Evolutionary conservation across 495 filamentous ascomycete genomes (phyloP).

Genomic region (Tuber calosporum): DNA sequence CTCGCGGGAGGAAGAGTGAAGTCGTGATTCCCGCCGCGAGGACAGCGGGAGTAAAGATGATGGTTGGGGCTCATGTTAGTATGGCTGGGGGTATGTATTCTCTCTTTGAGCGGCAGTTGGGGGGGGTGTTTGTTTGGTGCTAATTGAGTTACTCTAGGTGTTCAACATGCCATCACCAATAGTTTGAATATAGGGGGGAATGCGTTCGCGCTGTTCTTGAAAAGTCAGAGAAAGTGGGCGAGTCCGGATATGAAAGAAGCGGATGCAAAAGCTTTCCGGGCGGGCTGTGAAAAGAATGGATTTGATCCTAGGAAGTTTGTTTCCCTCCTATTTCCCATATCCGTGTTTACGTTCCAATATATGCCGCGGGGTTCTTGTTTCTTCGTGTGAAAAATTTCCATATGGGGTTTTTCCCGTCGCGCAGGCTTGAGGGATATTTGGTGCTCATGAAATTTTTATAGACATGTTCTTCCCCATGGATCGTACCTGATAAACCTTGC

Average conservation of each 20-base stretch:
- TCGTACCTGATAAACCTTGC: conserved; percentile 96
- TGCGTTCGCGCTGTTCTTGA: conserved; percentile 87
- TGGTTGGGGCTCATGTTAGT: conserved; percentile 87
- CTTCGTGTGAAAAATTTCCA: background rate
- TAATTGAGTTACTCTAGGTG: conserved; percentile 49
- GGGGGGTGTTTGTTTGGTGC: conserved; percentile 10
- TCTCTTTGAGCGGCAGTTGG: background rate
- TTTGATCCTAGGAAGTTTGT: conserved; percentile 59
- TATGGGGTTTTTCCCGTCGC: background rate
- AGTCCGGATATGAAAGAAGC: conserved; percentile 68
- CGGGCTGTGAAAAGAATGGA: conserved; percentile 57
- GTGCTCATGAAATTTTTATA: conserved; percentile 18
- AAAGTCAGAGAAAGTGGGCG: conserved; percentile 92
- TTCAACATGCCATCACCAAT: conserved; percentile 82
- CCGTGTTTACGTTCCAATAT: background rate
- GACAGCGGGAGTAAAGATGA: conserved; percentile 65
- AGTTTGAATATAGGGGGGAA: conserved; percentile 78
- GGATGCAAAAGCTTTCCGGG: conserved; percentile 58
- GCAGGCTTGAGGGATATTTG: background rate
- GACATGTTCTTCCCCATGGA: conserved; percentile 79
- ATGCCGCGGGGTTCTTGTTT: background rate
- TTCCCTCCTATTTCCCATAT: conserved; percentile 23
- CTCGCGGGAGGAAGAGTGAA: conserved; percentile 37
- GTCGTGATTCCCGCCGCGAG: conserved; percentile 61
- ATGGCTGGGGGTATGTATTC: conserved; percentile 64